A percentile compares a stretch with the other conserved stretches of the same genome.
These are phyloP conservation scores for Cryptosporidium bovis DNA, from an alignment of 169 alveolate species.

Conservation along the genomic window DNA sequence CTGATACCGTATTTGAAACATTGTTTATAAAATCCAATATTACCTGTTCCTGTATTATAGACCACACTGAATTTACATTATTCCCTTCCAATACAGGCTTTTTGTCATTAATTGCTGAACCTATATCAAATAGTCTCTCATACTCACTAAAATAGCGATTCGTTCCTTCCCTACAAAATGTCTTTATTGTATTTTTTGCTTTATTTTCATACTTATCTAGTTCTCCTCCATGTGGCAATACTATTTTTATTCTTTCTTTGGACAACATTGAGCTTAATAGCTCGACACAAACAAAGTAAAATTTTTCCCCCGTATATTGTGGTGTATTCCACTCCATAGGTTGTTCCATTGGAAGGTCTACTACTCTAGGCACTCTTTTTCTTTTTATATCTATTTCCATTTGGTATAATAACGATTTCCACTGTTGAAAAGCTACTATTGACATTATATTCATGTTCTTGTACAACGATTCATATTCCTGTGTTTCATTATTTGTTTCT, in stretches of 20 bases:
- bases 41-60: constrained; percentile 56
- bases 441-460: constrained; percentile 18
- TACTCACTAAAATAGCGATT: constrained; percentile 42
- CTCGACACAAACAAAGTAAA: constrained; percentile 65
- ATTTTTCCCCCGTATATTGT: constrained; percentile 63
- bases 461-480: constrained; percentile 29
- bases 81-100: constrained; percentile 28
- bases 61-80: constrained; percentile 24
- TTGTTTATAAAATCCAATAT: constrained; percentile 44
- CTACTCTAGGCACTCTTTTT: constrained; percentile 1
- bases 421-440: constrained; percentile 66
- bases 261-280: constrained; percentile 29
- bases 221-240: constrained; percentile 58
- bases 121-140: constrained; percentile 19
- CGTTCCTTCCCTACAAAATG: constrained; percentile 62
- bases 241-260: constrained; percentile 5
- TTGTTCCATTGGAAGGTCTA: constrained; percentile 30
- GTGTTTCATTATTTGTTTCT: constrained; percentile 26
- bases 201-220: constrained; percentile 11
- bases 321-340: constrained; percentile 73
- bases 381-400: constrained; percentile 4
- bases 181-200: constrained; percentile 15
- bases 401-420: constrained; percentile 39
- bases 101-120: constrained; percentile 14
- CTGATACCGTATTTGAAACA: constrained; percentile 17